A percentile compares a stretch with the other conserved stretches of the same genome.
phyloP scores from a whole-genome alignment of 345 rosid genomes.

The Ricinus communis region DNA sequence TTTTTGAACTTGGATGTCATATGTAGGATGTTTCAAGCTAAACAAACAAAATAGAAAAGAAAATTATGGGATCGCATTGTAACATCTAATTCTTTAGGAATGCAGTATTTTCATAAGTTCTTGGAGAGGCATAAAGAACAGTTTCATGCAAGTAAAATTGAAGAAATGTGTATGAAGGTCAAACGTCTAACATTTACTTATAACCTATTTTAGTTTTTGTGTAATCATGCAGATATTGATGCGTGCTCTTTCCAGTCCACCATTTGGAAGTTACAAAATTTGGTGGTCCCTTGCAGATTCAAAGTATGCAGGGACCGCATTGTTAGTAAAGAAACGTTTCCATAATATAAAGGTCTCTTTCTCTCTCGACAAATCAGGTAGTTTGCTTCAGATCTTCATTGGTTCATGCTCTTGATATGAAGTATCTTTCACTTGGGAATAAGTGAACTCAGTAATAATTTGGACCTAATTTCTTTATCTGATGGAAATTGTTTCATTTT shows the following conservation, averaged over 20 bases:
- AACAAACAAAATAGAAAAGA: neutral
- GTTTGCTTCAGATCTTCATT: constrained; percentile 7
- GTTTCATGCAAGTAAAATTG: constrained; percentile 13
- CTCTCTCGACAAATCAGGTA: constrained; percentile 75
- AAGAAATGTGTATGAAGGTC: neutral
- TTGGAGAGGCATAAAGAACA: neutral
- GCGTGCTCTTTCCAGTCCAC: constrained; percentile 77
- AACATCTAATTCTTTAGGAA: too few relatives aligned
- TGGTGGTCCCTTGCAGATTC: constrained; percentile 99
- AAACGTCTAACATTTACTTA: neutral
- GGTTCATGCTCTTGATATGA: constrained; percentile 2
- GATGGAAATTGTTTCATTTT: neutral
- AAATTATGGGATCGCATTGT: neutral
- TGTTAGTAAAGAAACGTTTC: constrained; percentile 77
- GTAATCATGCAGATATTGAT: constrained; percentile 55
- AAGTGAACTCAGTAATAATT: neutral
- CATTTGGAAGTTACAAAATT: constrained; percentile 64
- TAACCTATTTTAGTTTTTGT: neutral
- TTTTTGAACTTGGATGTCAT: neutral
- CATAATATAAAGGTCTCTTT: constrained; percentile 64
- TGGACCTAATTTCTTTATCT: neutral
- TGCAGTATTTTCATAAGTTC: too few relatives aligned
- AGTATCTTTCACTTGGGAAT: neutral
- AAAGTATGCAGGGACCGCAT: constrained; percentile 96
- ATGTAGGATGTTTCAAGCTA: neutral